Evolutionary conservation across 2,329 filamentous ascomycete genomes (phyloP), one percentile per base, ranked within the genome.

Genomic region (Pezicula carpinea): DNA sequence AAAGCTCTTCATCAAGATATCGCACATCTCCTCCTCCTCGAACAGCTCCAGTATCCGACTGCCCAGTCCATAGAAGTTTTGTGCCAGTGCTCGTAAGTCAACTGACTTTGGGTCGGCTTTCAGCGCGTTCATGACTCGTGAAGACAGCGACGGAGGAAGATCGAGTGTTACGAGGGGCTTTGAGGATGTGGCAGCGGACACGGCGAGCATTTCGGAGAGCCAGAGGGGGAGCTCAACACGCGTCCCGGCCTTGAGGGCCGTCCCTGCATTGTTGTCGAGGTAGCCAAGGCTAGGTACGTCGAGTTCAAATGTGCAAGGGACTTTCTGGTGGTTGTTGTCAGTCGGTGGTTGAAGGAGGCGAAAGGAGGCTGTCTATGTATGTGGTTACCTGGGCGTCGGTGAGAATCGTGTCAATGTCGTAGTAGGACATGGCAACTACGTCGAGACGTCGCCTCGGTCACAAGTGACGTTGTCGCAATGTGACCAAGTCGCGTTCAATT

Each of bases 241-340:
- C 1, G 89, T 92, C 50, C 88, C 87, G 46, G 83, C 70, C 66
- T 92, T 93, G 59, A 97, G 83, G 64, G 87, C 69, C 26, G 76
- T 70, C 2, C 68, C 64, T 19, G 87, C 78, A 61, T 89, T 92
- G 61, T 90, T 90, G 69, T 95, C 90, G 50, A 99, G 77, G 65
- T 95, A 89, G 56, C 91, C 91, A 39, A 97, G 80, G 47, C 87
- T 83, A 17, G 90, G 86, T 26, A 96, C 84, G 50, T 92, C 87
- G 61, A 96, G 80, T 63, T 96, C 87, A 69, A 97, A 96, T 43
- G 87, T 95, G 72, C 91, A 96, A 34, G 93, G 92, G 26, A 96
- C 81, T 87, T 96, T 97, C 83, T 96, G 58, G 44, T 44, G 26
- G 34, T 41, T 21, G 43, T 53, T 53, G 52, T 42, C 14, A 14